Evolutionary conservation across 1,139 yeast species (phyloP).

Genomic region (Candida sp.): DNA sequence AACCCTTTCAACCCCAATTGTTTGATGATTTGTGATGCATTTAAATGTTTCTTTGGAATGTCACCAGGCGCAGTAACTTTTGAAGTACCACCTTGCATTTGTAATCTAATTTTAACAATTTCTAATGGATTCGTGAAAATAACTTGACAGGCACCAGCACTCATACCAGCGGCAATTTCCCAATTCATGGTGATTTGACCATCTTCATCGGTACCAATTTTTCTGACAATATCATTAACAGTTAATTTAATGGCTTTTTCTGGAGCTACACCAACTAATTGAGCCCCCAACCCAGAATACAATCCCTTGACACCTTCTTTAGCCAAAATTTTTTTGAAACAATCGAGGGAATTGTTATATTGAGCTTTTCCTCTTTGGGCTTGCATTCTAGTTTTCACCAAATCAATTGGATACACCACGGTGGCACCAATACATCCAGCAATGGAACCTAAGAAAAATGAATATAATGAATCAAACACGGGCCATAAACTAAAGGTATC

Average conservation of each 20-base stretch:
- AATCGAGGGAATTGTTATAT: conserved; percentile 82
- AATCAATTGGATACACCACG: conserved; percentile 95
- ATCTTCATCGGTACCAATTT: conserved; percentile 58
- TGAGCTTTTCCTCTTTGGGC: conserved; percentile 77
- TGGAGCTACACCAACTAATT: conserved; percentile 95
- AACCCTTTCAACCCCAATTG: conserved; percentile 82
- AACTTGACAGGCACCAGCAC: conserved; percentile 97
- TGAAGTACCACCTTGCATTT: conserved; percentile 81
- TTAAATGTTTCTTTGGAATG: conserved; percentile 43
- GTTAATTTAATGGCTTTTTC: conserved; percentile 97
- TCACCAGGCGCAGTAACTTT: conserved; percentile 36
- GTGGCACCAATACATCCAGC: conserved; percentile 99
- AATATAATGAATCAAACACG: conserved; percentile 81
- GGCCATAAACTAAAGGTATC: conserved; percentile 50
- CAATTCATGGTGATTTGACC: conserved; percentile 62
- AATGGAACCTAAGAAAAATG: conserved; percentile 85
- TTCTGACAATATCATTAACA: conserved; percentile 85
- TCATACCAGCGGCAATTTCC: conserved; percentile 86
- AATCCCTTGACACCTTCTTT: conserved; percentile 87
- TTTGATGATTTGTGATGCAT: conserved; percentile 73
- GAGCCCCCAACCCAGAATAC: conserved; percentile 93
- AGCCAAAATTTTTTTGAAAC: conserved; percentile 72
- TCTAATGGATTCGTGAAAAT: conserved; percentile 95
- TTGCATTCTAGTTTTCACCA: conserved; percentile 97
- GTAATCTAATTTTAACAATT: conserved; percentile 91